Percentiles rank a stretch among this genome's conserved stretches.
These are phyloP conservation scores for Saccharomyces pastorianus DNA, from an alignment of 1,139 yeast genomes.

Conservation along the genomic window DNA sequence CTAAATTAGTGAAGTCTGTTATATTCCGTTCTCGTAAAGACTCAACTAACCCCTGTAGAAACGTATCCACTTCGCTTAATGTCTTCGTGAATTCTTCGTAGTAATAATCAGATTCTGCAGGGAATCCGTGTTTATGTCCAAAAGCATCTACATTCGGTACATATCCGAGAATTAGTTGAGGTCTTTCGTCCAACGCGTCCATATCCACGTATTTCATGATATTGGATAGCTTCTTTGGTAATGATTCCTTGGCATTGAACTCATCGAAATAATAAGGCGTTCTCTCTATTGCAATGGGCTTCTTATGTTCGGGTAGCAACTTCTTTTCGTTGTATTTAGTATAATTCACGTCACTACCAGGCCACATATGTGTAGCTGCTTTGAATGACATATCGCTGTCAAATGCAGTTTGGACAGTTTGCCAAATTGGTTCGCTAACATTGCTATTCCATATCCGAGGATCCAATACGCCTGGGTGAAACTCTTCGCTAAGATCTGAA, in stretches of 20 bases:
- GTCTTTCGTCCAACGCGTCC: conserved; percentile 42
- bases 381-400: conserved; percentile 33
- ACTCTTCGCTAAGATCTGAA: conserved; percentile 46
- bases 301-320: conserved; percentile 14
- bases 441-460: conserved; percentile 50
- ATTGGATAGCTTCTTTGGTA: conserved; percentile 48
- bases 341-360: conserved; percentile 74
- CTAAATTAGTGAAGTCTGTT: conserved; percentile 56
- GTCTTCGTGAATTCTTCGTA: conserved; percentile 35
- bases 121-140: conserved; percentile 61
- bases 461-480: conserved; percentile 52
- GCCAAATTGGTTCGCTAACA: conserved; percentile 78
- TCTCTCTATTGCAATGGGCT: conserved; percentile 27
- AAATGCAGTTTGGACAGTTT: conserved; percentile 44
- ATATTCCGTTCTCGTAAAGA: conserved; percentile 52
- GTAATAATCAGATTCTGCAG: conserved; percentile 37
- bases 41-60: conserved; percentile 43
- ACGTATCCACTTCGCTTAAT: conserved; percentile 57
- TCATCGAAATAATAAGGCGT: conserved; percentile 50
- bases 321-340: conserved; percentile 12
- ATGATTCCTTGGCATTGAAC: conserved; percentile 56
- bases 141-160: conserved; percentile 73
- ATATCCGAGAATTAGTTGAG: conserved; percentile 68
- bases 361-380: conserved; percentile 91
- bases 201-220: conserved; percentile 63